Percentiles rank a stretch among this genome's conserved stretches.
These are phyloP conservation scores for Cutaneotrichosporon mucoides DNA, from an alignment of 1,284 basidiomycete species.

Conservation along the genomic window DNA sequence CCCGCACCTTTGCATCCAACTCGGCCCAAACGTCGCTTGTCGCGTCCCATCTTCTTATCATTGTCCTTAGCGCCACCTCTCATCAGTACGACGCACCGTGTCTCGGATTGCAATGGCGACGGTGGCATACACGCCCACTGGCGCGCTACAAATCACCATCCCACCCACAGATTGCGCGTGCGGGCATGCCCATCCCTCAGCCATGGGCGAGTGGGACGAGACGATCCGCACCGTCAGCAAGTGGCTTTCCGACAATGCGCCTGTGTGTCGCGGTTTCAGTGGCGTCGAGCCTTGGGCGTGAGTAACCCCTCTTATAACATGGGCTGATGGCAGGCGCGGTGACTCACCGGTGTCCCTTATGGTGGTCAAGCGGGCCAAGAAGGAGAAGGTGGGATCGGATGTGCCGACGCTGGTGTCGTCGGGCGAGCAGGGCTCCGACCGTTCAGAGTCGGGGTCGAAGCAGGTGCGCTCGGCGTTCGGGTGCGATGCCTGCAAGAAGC, in stretches of 20 bases:
- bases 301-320: not conserved
- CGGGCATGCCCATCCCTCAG: conserved; percentile 8
- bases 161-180: not conserved
- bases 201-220: conserved; percentile 7
- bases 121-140: conserved; percentile 1
- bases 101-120: not conserved
- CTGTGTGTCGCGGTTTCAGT: conserved; percentile 10
- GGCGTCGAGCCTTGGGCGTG: conserved; percentile 17
- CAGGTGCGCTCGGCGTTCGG: conserved; percentile 14
- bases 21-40: too few relatives aligned
- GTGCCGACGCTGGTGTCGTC: too few relatives aligned
- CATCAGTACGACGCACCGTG: too few relatives aligned
- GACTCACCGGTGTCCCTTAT: not conserved
- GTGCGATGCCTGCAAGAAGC: conserved; percentile 14
- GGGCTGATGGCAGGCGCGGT: conserved; percentile 5
- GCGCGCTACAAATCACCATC: conserved; percentile 9
- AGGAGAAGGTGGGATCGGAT: not conserved
- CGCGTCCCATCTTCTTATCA: too few relatives aligned
- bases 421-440: too few relatives aligned
- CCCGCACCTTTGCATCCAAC: too few relatives aligned
- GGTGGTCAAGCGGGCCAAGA: not conserved
- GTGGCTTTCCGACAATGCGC: conserved; percentile 11
- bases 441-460: not conserved
- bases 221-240: conserved; percentile 4
- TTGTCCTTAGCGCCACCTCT: too few relatives aligned